These are phyloP conservation scores for Nigrospora osmanthi DNA, from an alignment of 2,329 filamentous ascomycete species.

Conservation along the genomic window DNA sequence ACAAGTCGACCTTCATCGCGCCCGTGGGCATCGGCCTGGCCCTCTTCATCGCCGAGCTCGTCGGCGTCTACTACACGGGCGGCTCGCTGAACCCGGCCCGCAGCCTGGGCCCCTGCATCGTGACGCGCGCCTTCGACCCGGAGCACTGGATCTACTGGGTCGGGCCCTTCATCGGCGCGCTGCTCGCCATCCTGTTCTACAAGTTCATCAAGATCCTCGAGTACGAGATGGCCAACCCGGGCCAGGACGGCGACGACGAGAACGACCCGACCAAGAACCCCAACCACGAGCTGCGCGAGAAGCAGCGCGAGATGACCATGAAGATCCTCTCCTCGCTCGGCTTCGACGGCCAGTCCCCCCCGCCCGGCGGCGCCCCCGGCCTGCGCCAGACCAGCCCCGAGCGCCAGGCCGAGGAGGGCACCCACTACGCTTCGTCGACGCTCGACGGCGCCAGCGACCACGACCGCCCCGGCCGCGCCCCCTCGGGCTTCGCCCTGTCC, in stretches of 20 bases:
- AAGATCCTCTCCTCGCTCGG: conserved; percentile 6
- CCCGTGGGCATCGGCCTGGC: conserved; percentile 55
- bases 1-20: conserved; percentile 53
- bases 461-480: background rate
- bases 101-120: conserved; percentile 27
- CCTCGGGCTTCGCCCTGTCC: conserved; percentile 4
- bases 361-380: background rate
- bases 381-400: background rate
- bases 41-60: conserved; percentile 42
- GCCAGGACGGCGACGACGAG: conserved; percentile 19
- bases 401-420: conserved; percentile 6
- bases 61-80: conserved; percentile 30
- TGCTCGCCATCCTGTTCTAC: conserved; percentile 23
- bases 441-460: conserved; percentile 3
- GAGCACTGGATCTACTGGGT: conserved; percentile 36
- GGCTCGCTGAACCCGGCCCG: conserved; percentile 31
- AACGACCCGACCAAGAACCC: conserved; percentile 11
- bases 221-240: conserved; percentile 28
- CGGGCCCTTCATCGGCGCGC: conserved; percentile 30
- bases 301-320: conserved; percentile 9
- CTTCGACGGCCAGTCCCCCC: background rate
- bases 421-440: conserved; percentile 3
- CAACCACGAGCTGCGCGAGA: conserved; percentile 9
- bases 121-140: conserved; percentile 22
- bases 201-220: conserved; percentile 31